phyloP scores from a whole-genome alignment of 2,329 filamentous ascomycete species.

The Ophiostoma montium region DNA sequence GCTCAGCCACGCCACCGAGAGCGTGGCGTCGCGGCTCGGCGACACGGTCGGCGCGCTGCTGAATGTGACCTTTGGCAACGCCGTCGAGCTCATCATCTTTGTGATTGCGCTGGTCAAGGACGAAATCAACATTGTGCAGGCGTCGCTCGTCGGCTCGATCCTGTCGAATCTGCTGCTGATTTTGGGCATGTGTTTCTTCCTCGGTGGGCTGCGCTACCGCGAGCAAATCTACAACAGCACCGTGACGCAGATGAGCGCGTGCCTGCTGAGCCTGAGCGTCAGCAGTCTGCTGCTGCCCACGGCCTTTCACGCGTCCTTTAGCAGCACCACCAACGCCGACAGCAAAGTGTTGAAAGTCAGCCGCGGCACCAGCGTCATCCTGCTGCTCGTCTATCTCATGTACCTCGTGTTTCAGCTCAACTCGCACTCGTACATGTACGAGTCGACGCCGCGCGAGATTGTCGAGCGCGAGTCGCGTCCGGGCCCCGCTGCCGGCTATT shows the following conservation, averaged over 20 bases:
- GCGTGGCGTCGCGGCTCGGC: conserved; percentile 66
- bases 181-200: conserved; percentile 59
- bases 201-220: conserved; percentile 52
- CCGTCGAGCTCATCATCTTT: conserved; percentile 78
- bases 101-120: conserved; percentile 23
- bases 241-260: conserved; percentile 60
- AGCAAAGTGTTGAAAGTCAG: conserved; percentile 55
- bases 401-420: conserved; percentile 69
- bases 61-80: conserved; percentile 86
- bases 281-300: conserved; percentile 22
- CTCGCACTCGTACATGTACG: conserved; percentile 53
- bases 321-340: conserved; percentile 39
- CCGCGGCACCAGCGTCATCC: conserved; percentile 61
- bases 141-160: conserved; percentile 62
- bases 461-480: conserved; percentile 49
- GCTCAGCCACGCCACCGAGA: conserved; percentile 74
- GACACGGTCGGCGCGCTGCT: conserved; percentile 79
- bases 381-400: conserved; percentile 56
- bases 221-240: conserved; percentile 63
- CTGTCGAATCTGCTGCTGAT: conserved; percentile 64
- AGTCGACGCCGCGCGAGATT: conserved; percentile 54
- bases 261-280: conserved; percentile 52
- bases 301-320: conserved; percentile 55
- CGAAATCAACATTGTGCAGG: conserved; percentile 63
- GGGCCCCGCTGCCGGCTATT: conserved; percentile 51